Percentiles rank a stretch among this genome's conserved stretches.
Evolutionary conservation across 306 rosid species (phyloP).

Genomic region (Quercus bicolor): DNA sequence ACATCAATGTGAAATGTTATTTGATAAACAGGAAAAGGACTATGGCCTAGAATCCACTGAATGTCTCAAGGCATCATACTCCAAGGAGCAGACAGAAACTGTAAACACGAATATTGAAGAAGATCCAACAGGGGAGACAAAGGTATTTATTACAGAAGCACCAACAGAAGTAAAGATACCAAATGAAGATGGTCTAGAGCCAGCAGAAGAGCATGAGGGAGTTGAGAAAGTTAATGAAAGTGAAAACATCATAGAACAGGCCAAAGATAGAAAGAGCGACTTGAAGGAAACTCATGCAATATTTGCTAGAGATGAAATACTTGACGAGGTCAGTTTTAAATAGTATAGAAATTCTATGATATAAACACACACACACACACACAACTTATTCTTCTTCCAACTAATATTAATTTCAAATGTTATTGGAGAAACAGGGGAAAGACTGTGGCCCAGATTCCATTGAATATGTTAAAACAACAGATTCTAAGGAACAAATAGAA

Average conservation of each 20-base stretch:
- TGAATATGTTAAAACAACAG: not conserved
- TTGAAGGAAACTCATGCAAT: not conserved
- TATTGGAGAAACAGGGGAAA: not conserved
- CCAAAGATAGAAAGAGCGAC: not conserved
- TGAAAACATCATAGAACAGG: not conserved
- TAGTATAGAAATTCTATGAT: not conserved
- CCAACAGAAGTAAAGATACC: no score
- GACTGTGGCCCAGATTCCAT: not conserved
- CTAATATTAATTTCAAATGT: no score
- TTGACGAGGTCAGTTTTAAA: not conserved
- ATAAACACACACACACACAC: no score
- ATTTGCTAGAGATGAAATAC: not conserved
- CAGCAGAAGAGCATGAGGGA: not conserved
- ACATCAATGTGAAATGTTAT: no score
- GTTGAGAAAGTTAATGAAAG: not conserved
- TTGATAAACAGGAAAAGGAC: slow-evolving; percentile 7
- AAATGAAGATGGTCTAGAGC: not conserved
- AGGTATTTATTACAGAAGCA: no score
- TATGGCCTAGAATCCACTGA: not conserved
- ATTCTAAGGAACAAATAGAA: not conserved
- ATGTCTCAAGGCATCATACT: not conserved
- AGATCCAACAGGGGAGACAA: not conserved
- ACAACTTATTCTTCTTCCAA: no score
- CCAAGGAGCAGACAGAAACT: not conserved
- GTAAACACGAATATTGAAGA: not conserved